These are phyloP conservation scores for Microglena sp. DNA, from an alignment of 139 green algal species.

Conservation along the genomic window DNA sequence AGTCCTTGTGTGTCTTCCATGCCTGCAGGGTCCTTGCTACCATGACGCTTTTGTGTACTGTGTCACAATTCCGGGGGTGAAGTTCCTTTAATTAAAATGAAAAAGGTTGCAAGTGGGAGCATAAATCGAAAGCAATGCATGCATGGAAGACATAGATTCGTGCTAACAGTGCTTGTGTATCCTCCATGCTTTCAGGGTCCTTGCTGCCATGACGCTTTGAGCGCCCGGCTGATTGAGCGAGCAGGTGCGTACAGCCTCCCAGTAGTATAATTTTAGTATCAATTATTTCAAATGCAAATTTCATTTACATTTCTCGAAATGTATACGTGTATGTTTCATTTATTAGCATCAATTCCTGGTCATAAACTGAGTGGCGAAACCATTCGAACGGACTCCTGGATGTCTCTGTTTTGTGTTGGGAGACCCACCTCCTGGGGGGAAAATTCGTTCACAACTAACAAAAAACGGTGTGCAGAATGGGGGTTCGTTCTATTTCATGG, in stretches of 20 bases:
- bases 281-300: too few relatives aligned
- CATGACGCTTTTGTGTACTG: too few relatives aligned
- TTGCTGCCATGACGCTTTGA: constrained; percentile 73
- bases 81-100: background rate
- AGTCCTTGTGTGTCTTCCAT: too few relatives aligned
- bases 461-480: background rate
- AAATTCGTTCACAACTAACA: background rate
- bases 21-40: too few relatives aligned
- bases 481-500: background rate
- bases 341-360: background rate
- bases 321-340: background rate
- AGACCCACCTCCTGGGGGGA: too few relatives aligned
- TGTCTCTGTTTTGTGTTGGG: too few relatives aligned
- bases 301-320: too few relatives aligned
- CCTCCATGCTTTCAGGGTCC: constrained; percentile 40
- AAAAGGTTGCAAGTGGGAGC: background rate
- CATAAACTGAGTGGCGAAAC: background rate
- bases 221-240: constrained; percentile 66
- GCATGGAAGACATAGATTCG: background rate
- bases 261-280: background rate
- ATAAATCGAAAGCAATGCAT: background rate
- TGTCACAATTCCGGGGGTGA: too few relatives aligned
- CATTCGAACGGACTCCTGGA: background rate
- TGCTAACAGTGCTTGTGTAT: background rate
- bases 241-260: constrained; percentile 20